Conservation (phyloP, 2,329 filamentous ascomycete species). For the Microcyclosporella mali region DNA sequence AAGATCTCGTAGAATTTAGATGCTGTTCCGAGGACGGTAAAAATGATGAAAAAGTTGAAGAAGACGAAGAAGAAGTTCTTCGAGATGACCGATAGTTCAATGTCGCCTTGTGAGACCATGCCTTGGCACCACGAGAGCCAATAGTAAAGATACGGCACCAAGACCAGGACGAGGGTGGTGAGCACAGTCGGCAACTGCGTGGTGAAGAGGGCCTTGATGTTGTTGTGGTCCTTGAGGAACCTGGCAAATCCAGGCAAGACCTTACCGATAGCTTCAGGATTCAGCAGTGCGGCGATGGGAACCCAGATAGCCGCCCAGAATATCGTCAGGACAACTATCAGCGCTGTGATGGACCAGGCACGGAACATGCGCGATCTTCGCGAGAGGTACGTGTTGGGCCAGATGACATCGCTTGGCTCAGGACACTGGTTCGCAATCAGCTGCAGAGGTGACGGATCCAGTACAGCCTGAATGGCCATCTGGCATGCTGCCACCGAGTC, state of each 20-base stretch:
- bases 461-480: conserved; percentile 91
- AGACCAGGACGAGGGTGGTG: conserved; percentile 79
- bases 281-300: conserved; percentile 70
- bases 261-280: conserved; percentile 70
- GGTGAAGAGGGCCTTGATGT: conserved; percentile 70
- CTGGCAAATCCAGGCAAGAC: conserved; percentile 65
- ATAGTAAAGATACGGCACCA: conserved; percentile 90
- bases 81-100: conserved; percentile 89
- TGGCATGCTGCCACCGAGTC: conserved; percentile 86
- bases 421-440: conserved; percentile 81
- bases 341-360: conserved; percentile 75
- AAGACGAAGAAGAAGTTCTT: conserved; percentile 99
- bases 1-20: conserved; percentile 59
- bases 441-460: conserved; percentile 82
- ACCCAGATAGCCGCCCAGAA: conserved; percentile 83
- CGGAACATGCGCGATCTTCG: conserved; percentile 66
- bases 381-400: conserved; percentile 84
- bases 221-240: conserved; percentile 60
- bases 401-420: conserved; percentile 86
- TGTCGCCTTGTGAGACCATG: conserved; percentile 89
- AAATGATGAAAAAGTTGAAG: conserved; percentile 96
- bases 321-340: conserved; percentile 76
- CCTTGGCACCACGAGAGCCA: conserved; percentile 87
- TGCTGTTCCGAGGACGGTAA: conserved; percentile 78
- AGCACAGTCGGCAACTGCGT: conserved; percentile 81